Percentiles rank a stretch among this genome's conserved stretches.
Conservation (phyloP, 805 yeast species). For the Candida stauntonica region DNA sequence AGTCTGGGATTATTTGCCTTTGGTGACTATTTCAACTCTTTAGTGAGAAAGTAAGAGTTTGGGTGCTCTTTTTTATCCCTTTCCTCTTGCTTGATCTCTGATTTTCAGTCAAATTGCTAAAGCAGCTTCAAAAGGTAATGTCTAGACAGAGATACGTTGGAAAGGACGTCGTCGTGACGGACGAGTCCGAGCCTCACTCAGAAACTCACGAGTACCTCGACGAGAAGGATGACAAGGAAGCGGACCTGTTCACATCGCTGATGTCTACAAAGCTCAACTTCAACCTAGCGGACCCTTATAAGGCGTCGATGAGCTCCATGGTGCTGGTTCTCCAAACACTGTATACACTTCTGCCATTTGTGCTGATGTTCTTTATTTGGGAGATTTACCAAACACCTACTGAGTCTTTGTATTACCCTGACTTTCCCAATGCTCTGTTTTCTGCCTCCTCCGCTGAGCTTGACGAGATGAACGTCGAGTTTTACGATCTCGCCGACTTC, state of each 20-base stretch:
- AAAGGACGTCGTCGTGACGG: background rate
- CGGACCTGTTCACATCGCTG: background rate
- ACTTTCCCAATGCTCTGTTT: slow-evolving; percentile 31
- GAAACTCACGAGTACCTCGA: too few species aligned
- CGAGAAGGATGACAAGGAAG: background rate
- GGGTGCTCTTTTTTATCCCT: background rate
- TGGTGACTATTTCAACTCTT: too few species aligned
- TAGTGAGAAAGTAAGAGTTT: too few species aligned
- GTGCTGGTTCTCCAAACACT: slow-evolving; percentile 1
- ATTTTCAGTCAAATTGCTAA: too few species aligned
- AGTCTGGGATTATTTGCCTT: too few species aligned
- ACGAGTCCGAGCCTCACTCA: background rate
- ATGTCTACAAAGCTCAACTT: background rate
- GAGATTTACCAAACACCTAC: slow-evolving; percentile 10
- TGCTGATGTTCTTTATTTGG: slow-evolving; percentile 12
- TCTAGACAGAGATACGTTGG: background rate
- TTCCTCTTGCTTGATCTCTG: background rate
- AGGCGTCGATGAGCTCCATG: background rate
- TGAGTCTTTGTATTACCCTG: slow-evolving; percentile 29
- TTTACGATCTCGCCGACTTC: slow-evolving; percentile 67
- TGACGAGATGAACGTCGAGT: slow-evolving; percentile 46
- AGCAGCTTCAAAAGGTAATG: background rate
- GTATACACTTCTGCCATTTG: slow-evolving; percentile 14
- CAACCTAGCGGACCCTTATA: background rate
- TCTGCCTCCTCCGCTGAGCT: slow-evolving; percentile 22